phyloP scores from a whole-genome alignment of 306 rosid species.

The Spatholobus suberectus region DNA sequence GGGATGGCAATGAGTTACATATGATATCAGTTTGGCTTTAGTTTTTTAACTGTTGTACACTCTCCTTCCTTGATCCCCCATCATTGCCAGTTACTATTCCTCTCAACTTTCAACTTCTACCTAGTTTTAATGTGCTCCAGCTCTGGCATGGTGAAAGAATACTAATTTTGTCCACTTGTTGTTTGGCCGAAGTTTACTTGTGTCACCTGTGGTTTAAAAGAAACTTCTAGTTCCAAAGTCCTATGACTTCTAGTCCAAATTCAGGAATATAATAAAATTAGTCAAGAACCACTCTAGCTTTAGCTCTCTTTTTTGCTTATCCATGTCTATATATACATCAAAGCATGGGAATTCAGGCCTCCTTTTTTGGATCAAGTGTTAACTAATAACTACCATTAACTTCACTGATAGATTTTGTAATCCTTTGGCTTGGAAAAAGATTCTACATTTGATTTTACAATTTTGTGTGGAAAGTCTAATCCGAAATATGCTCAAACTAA shows the following conservation, averaged over 20 bases:
- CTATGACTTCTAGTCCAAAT: not conserved
- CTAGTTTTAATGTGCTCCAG: not conserved
- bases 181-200: not conserved
- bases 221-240: not conserved
- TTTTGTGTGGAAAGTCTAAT: not conserved
- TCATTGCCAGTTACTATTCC: not conserved
- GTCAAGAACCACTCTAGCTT: not conserved
- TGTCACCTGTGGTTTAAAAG: not conserved
- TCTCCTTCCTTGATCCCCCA: not conserved
- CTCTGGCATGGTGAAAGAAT: not conserved
- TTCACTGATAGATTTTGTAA: not conserved
- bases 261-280: not conserved
- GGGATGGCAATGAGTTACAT: not conserved
- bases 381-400: not conserved
- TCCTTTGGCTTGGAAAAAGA: not conserved
- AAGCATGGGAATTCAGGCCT: not conserved
- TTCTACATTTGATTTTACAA: not conserved
- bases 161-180: not conserved
- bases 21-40: not conserved
- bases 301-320: not conserved
- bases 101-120: not conserved
- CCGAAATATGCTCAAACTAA: not conserved
- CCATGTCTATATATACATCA: not conserved
- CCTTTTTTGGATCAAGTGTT: not conserved
- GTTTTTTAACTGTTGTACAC: not conserved